Evolutionary conservation across 2,329 filamentous ascomycete genomes (phyloP), one percentile per base, ranked within the genome.

Genomic region (Talaromyces rugulosus): DNA sequence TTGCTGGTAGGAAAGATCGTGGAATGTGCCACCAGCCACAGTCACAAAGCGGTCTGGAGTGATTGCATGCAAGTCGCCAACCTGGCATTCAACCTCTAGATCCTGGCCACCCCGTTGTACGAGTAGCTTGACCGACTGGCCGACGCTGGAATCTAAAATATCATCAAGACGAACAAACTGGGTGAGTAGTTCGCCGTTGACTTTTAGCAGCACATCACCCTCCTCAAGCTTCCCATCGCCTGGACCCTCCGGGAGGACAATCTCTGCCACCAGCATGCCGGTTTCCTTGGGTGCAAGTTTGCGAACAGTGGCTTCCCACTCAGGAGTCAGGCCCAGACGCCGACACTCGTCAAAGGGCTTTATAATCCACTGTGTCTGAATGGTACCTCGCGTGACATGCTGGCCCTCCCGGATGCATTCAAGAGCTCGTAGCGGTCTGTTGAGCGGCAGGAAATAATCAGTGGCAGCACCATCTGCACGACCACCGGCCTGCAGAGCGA

Each of bases 321-420:
- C 85, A 0, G 92, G 83, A 1, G 86, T 91, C 63, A 99, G 81
- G 7, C 95, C 95, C 11, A 99, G 82, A 63, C 95, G 86, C 60
- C 94, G 88, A 75, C 95, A 98, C 75, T 99, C 96, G 69, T 99
- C 96, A 69, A 99, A 99, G 0, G 95, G 92, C 77, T 98, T 98
- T 65, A 99, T 85, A 59, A 98, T 84, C 84, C 96, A 99, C 74
- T 99, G 95, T 65, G 92, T 96, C 77, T 99, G 95, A 56, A 99
- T 96, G n/a, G 95, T 96, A 55, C 95, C 95, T 69, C 95, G 85
- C n/a, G 89, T 87, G 58, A 99, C 88, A 2, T 85, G 85, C 68
- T 88, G 85, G 36, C 86, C 88, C 66, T 88, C 83, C 72, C 90
- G 92, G 60, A 99, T 89, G 71, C 92, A 96, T 72, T 92, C 85